A percentile compares a stretch with the other conserved stretches of the same genome.
Evolutionary conservation across 1,284 basidiomycete genomes (phyloP).

Genomic region (Spongiforma sp.): DNA sequence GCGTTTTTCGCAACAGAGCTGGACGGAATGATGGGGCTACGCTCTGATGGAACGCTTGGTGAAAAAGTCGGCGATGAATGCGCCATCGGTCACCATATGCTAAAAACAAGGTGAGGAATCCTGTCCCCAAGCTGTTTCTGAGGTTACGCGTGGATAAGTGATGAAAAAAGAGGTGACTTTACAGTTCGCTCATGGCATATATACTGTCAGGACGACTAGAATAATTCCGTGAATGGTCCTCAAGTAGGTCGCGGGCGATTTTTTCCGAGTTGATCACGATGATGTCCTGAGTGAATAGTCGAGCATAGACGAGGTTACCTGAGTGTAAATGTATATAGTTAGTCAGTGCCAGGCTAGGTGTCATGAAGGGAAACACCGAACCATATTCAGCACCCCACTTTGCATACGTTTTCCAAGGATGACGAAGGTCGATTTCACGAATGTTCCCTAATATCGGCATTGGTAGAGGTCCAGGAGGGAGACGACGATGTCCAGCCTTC

Average conservation of each 20-base stretch:
- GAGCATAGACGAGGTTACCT: conserved; percentile 30
- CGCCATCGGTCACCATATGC: conserved; percentile 33
- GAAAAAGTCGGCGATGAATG: conserved; percentile 33
- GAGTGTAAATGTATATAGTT: neutral
- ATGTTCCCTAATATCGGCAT: conserved; percentile 30
- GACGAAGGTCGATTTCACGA: conserved; percentile 13
- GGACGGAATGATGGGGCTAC: conserved; percentile 26
- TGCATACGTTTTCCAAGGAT: conserved; percentile 29
- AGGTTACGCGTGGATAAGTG: neutral
- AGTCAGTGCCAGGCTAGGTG: neutral
- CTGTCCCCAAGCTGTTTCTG: conserved; percentile 23
- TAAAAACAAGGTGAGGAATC: conserved; percentile 27
- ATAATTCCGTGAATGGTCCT: conserved; percentile 14
- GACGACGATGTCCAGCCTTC: conserved; percentile 4
- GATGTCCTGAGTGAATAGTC: conserved; percentile 20
- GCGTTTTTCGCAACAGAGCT: conserved; percentile 23
- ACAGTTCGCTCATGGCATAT: neutral
- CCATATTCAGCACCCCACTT: conserved; percentile 29
- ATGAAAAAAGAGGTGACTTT: neutral
- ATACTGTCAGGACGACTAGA: neutral
- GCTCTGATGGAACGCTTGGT: conserved; percentile 28
- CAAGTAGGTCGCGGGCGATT: conserved; percentile 28
- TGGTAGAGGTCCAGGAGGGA: conserved; percentile 30
- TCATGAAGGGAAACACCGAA: conserved; percentile 3
- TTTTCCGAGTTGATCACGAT: conserved; percentile 32